Evolutionary conservation across 805 yeast species (phyloP).

Genomic region (Tetrapisispora namnaoensis): DNA sequence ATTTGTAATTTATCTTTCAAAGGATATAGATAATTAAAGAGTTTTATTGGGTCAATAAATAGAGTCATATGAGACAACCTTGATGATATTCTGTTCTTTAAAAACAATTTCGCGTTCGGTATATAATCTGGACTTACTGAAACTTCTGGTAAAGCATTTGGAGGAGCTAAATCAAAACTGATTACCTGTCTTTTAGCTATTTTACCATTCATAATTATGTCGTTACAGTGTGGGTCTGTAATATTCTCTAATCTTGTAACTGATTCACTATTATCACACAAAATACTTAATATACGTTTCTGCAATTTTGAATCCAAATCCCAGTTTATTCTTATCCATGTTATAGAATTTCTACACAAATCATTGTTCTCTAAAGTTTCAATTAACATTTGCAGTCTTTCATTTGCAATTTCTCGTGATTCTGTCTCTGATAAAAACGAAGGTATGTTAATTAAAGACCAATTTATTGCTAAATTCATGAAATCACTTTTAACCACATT

Average conservation of each 20-base stretch:
- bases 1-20: conserved; percentile 26
- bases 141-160: conserved; percentile 28
- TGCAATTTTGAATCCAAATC: conserved; percentile 30
- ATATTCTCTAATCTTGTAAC: conserved; percentile 32
- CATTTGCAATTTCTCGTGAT: conserved; percentile 26
- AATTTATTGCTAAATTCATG: conserved; percentile 31
- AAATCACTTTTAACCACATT: conserved; percentile 30
- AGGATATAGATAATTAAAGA: conserved; percentile 31
- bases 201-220: conserved; percentile 25
- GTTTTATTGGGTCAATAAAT: conserved; percentile 32
- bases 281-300: conserved; percentile 19
- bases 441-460: conserved; percentile 30
- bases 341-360: conserved; percentile 21
- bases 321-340: conserved; percentile 36
- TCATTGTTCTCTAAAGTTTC: conserved; percentile 19
- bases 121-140: conserved; percentile 24
- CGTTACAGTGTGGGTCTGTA: conserved; percentile 32
- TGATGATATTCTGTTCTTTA: conserved; percentile 24
- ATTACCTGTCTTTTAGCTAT: conserved; percentile 19
- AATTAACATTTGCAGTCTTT: conserved; percentile 21
- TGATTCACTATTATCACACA: conserved; percentile 25
- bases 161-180: conserved; percentile 33
- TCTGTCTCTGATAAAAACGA: conserved; percentile 18
- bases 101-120: conserved; percentile 22
- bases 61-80: conserved; percentile 27